A percentile compares a stretch with the other conserved stretches of the same genome.
Conservation (phyloP, 164 flowering plant genomes). For the Akebia trifoliata region DNA sequence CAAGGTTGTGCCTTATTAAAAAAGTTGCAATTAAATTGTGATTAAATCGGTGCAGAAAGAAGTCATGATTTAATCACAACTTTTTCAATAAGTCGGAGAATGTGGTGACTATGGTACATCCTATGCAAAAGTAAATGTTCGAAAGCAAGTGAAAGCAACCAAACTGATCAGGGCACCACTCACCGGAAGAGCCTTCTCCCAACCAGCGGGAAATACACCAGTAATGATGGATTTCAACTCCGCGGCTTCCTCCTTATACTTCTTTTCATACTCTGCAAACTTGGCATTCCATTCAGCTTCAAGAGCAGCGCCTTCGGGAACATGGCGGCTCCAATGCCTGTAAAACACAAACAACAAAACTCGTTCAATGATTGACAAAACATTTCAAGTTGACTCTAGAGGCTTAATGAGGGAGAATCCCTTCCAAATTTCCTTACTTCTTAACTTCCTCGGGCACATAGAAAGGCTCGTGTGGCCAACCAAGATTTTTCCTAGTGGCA, state of each 20-base stretch:
- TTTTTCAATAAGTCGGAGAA: too few species aligned
- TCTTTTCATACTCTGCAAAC: conserved; percentile 88
- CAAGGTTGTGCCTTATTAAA: too few species aligned
- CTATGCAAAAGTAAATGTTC: too few species aligned
- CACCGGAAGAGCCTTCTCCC: conserved; percentile 99
- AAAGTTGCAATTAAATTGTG: too few species aligned
- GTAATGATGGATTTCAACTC: conserved; percentile 62
- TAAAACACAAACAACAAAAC: conserved; percentile 8
- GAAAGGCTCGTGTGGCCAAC: conserved; percentile 90
- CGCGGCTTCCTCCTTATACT: conserved; percentile 80
- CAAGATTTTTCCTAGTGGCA: conserved; percentile 92
- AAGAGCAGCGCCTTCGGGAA: conserved; percentile 65
- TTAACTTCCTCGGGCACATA: conserved; percentile 96
- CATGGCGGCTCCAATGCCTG: conserved; percentile 98
- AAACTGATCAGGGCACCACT: conserved; percentile 20
- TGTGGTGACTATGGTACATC: too few species aligned
- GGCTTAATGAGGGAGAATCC: not conserved
- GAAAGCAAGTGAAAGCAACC: not conserved
- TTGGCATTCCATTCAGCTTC: conserved; percentile 97
- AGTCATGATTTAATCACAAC: too few species aligned
- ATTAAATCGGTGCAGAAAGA: too few species aligned
- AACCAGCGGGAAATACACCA: conserved; percentile 81
- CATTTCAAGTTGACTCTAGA: not conserved
- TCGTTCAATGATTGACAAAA: not conserved
- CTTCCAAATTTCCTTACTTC: conserved; percentile 33